Evolutionary conservation across 2,329 filamentous ascomycete species (phyloP).

Genomic region (Aspergillus ibericus): DNA sequence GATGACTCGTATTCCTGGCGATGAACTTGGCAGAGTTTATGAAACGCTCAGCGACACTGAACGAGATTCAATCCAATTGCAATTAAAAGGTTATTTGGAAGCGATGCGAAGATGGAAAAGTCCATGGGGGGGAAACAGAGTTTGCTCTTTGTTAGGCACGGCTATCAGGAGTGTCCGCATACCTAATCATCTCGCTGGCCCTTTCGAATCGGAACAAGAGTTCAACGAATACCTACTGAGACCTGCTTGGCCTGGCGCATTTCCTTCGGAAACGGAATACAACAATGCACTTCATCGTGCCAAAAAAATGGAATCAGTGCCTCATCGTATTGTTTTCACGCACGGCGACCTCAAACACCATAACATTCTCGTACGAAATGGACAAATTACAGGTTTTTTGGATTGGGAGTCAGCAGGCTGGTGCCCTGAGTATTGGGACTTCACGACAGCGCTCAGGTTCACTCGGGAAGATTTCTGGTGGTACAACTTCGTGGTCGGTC

Average conservation of each 20-base stretch:
- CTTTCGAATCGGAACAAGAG: neutral
- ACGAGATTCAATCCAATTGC: neutral
- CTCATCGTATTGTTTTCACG: neutral
- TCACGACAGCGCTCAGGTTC: neutral
- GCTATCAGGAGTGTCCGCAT: neutral
- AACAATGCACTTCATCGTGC: neutral
- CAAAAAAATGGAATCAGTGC: neutral
- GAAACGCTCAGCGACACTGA: neutral
- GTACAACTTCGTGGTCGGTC: neutral
- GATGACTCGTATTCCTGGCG: slow-evolving; percentile 44
- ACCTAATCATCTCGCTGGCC: neutral
- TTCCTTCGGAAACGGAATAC: neutral
- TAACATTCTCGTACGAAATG: neutral
- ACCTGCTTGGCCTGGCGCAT: neutral
- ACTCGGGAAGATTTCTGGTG: neutral
- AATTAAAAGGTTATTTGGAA: neutral
- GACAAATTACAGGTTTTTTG: neutral
- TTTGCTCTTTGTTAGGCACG: neutral
- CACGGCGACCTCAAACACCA: neutral
- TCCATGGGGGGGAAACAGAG: neutral
- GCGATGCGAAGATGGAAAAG: neutral
- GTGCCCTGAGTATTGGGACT: neutral
- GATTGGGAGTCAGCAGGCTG: neutral
- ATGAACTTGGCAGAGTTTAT: neutral
- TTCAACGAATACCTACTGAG: neutral